Evolutionary conservation across 345 rosid genomes (phyloP).

Genomic region (Hypericum androsaemum): DNA sequence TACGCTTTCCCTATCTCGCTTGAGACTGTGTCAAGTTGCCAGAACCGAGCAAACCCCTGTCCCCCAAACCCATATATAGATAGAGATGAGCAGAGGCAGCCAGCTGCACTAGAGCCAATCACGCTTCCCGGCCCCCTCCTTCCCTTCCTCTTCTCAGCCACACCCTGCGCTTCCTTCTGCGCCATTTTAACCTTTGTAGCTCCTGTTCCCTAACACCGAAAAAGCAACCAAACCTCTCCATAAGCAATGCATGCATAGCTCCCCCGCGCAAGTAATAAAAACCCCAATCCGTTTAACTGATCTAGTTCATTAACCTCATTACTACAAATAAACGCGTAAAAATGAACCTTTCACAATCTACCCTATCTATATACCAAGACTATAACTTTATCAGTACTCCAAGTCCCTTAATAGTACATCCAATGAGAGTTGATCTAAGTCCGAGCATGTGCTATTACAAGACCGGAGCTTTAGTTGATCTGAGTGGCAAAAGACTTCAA

Average conservation of each 20-base stretch:
- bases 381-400: too few relatives aligned
- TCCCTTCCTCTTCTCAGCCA: slow-evolving; percentile 92
- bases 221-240: slow-evolving; percentile 1
- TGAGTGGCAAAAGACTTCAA: too few relatives aligned
- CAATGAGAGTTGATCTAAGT: too few relatives aligned
- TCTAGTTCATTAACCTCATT: too few relatives aligned
- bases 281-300: background rate
- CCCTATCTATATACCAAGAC: too few relatives aligned
- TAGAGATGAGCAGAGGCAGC: slow-evolving; percentile 76
- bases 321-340: too few relatives aligned
- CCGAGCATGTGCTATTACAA: too few relatives aligned
- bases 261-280: background rate
- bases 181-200: slow-evolving; percentile 94
- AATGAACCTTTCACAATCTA: too few relatives aligned
- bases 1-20: slow-evolving; percentile 97
- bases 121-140: slow-evolving; percentile 96
- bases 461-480: too few relatives aligned
- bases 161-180: slow-evolving; percentile 89
- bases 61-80: slow-evolving; percentile 64
- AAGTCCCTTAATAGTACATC: too few relatives aligned
- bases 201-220: slow-evolving; percentile 62
- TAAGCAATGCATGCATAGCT: background rate
- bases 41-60: slow-evolving; percentile 39
- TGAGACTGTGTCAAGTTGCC: slow-evolving; percentile 79
- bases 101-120: slow-evolving; percentile 97